Percentiles rank a stretch among this genome's conserved stretches.
Conservation (phyloP, 192 early-diverging fungal species). For the Podila minutissima region DNA sequence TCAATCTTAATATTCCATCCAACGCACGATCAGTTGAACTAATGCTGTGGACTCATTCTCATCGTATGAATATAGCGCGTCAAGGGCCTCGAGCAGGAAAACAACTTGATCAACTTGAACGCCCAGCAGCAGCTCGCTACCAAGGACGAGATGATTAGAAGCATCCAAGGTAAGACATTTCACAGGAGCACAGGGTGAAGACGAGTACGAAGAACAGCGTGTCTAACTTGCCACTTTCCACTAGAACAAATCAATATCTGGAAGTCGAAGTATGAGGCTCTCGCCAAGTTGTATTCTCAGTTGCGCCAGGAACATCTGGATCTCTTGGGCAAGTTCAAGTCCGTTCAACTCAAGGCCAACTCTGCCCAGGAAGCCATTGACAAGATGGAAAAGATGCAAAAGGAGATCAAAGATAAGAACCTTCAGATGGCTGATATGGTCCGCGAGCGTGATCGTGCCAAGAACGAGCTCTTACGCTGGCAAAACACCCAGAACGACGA, state of each 20-base stretch:
- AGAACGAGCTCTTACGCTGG: constrained; percentile 84
- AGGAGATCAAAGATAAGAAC: constrained; percentile 77
- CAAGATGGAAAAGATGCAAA: constrained; percentile 82
- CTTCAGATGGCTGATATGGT: constrained; percentile 81
- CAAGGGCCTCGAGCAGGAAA: constrained; percentile 85
- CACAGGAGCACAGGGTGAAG: background rate
- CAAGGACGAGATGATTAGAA: constrained; percentile 87
- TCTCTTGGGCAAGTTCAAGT: constrained; percentile 90
- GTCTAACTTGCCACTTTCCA: background rate
- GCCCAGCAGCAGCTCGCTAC: constrained; percentile 77
- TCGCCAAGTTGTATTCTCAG: constrained; percentile 98
- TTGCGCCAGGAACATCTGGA: constrained; percentile 96
- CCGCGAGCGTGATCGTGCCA: constrained; percentile 88
- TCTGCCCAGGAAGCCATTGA: constrained; percentile 85
- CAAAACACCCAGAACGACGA: constrained; percentile 87
- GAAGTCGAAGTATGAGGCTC: constrained; percentile 97
- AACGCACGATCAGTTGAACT: background rate
- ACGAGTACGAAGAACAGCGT: background rate
- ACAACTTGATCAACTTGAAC: constrained; percentile 73
- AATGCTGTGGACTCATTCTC: background rate
- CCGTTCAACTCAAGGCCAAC: constrained; percentile 82
- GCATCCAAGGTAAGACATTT: constrained; percentile 72
- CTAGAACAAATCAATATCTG: constrained; percentile 93
- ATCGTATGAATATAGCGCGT: constrained; percentile 64
- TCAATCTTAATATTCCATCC: background rate